Evolutionary conservation across 148 eudicot genomes (phyloP), one percentile per base, ranked within the genome.

Genomic region (Chenopodium berlandieri): DNA sequence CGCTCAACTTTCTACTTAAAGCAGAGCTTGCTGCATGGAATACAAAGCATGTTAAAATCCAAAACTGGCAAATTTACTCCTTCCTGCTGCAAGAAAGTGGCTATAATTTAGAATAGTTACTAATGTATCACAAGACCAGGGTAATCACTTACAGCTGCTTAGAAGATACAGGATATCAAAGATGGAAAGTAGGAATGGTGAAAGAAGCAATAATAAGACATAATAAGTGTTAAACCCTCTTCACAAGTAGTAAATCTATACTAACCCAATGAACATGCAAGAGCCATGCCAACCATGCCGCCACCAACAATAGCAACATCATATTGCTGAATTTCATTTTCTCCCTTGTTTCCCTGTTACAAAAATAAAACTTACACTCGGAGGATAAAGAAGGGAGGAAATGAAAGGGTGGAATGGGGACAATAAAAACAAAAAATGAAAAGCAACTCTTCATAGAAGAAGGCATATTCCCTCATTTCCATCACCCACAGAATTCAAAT

Each of bases 221-320:
- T 30, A 44, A 52, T 12, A 40, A 40, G 44, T 46, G 32, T 77
- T 31, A 46, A 82, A 22, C 30, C 22, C 64, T 56, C 62, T 56
- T 40, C n/a, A 34, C 30, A 75, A 27, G 68, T 64, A 60, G 13
- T 31, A 66, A 17, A 22, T 56, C 69, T 30, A 52, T 12, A 81
- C 84, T 82, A 81, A 95, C 99, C 99, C 80, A 96, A 82, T 52
- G 99, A 93, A 86, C 92, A 94, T 69, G 97, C 99, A 73, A 96
- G 87, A 85, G 97, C 94, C 91, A 96, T 90, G 84, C 99, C 99
- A 80, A 96, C 99, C 98, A 96, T 88, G 90, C 99, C 98, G 20
- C 99, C 99, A 84, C 99, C 99, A 87, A 96, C 93, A 79, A 94
- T 92, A 79, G 99, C 99, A 72, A 96, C 81, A 76, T 96, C 99